Conservation (phyloP, 768 basidiomycete genomes). For the Plicaturopsis crispa region DNA sequence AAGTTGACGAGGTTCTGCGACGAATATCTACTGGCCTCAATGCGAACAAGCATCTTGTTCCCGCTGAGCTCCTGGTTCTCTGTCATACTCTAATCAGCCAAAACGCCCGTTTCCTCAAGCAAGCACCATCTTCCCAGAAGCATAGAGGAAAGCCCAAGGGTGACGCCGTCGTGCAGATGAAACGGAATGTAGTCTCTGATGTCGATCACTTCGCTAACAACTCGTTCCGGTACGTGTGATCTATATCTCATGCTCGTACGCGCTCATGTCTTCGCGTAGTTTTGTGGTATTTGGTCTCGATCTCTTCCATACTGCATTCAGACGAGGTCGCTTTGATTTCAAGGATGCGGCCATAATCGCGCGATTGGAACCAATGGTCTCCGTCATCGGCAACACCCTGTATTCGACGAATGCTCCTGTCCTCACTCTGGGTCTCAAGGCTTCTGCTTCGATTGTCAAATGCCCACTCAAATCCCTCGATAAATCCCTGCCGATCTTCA, state of each 20-base stretch:
- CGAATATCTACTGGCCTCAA: constrained; percentile 82
- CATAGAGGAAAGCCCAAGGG: constrained; percentile 30
- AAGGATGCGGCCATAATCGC: constrained; percentile 63
- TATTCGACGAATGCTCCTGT: constrained; percentile 79
- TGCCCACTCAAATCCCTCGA: constrained; percentile 75
- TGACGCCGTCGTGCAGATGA: constrained; percentile 70
- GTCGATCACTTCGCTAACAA: constrained; percentile 76
- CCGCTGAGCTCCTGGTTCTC: constrained; percentile 66
- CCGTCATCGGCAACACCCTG: constrained; percentile 84
- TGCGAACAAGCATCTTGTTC: constrained; percentile 63
- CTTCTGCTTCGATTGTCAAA: constrained; percentile 71
- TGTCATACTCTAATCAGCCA: constrained; percentile 89
- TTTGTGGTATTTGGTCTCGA: constrained; percentile 92
- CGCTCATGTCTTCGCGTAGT: constrained; percentile 25
- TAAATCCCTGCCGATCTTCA: constrained; percentile 73
- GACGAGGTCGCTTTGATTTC: constrained; percentile 82
- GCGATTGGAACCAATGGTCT: constrained; percentile 83
- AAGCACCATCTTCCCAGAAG: constrained; percentile 34
- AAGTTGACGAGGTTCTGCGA: constrained; percentile 84
- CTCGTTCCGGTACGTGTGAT: constrained; percentile 63
- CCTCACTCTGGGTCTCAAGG: constrained; percentile 67
- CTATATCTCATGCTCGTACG: neutral
- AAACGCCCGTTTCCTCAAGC: constrained; percentile 80
- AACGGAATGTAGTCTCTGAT: constrained; percentile 49
- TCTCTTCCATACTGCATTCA: constrained; percentile 80